Conservation (phyloP, 257 asterid species). For the Solanum chmielewskii region DNA sequence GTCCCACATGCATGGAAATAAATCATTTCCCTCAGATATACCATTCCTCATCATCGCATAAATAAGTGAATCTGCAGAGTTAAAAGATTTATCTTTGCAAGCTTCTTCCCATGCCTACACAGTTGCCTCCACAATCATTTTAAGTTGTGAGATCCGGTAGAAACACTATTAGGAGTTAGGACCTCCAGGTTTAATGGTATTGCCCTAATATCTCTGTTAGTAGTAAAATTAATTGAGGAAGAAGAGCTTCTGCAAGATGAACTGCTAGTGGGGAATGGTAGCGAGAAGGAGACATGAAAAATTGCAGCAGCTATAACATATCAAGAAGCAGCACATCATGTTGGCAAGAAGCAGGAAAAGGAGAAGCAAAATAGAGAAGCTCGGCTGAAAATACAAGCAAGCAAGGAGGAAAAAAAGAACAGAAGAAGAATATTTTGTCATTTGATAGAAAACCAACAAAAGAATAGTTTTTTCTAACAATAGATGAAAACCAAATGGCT, state of each 20-base stretch:
- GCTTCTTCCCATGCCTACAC: not conserved
- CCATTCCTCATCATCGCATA: not conserved
- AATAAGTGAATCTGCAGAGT: not conserved
- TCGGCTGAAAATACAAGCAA: not conserved
- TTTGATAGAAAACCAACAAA: not conserved
- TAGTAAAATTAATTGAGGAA: not conserved
- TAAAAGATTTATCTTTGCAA: not conserved
- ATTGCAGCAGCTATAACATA: not conserved
- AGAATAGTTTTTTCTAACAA: not conserved
- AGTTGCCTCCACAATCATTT: not conserved
- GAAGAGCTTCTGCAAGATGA: not conserved
- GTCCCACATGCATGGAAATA: not conserved
- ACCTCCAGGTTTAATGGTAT: not conserved
- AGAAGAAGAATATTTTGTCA: not conserved
- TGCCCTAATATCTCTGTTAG: not conserved
- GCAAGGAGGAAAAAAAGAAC: not conserved
- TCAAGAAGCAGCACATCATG: not conserved
- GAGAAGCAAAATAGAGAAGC: not conserved
- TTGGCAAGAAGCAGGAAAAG: not conserved
- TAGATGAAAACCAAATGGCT: not conserved
- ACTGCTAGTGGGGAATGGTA: not conserved
- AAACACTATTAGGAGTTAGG: not conserved
- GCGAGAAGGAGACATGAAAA: not conserved
- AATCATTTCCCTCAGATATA: not conserved
- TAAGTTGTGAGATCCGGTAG: not conserved